Conservation (phyloP, 352 stramenopile species). For the Globisporangium paddicum region DNA sequence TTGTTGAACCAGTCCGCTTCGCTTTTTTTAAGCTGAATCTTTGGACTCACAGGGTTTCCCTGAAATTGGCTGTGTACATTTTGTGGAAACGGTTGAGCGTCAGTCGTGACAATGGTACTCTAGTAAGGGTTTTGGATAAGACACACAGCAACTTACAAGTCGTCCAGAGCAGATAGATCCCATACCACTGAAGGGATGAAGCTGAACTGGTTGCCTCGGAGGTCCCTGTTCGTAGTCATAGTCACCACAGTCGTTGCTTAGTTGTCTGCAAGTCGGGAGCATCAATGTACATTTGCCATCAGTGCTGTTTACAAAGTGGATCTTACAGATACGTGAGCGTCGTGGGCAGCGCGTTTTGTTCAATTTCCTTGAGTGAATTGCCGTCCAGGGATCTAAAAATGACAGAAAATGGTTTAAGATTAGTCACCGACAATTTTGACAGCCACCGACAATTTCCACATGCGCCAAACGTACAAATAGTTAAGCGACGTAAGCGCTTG, state of each 20-base stretch:
- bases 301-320: background rate
- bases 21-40: background rate
- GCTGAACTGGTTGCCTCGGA: slow-evolving; percentile 5
- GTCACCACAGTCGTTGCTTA: background rate
- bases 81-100: background rate
- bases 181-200: slow-evolving; percentile 7
- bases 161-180: background rate
- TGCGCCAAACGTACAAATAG: background rate
- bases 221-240: background rate
- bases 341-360: background rate
- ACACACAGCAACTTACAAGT: slow-evolving; percentile 7
- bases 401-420: background rate
- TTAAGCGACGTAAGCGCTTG: background rate
- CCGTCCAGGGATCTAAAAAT: background rate
- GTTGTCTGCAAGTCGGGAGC: background rate
- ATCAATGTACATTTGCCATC: background rate
- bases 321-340: slow-evolving; percentile 2
- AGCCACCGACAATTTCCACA: background rate
- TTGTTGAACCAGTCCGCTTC: slow-evolving; percentile 4
- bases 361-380: background rate
- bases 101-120: background rate
- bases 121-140: background rate
- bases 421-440: background rate
- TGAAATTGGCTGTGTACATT: slow-evolving; percentile 6
- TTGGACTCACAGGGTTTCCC: slow-evolving; percentile 1